phyloP scores from a whole-genome alignment of 148 eudicot species.

The Nyssa sinensis region DNA sequence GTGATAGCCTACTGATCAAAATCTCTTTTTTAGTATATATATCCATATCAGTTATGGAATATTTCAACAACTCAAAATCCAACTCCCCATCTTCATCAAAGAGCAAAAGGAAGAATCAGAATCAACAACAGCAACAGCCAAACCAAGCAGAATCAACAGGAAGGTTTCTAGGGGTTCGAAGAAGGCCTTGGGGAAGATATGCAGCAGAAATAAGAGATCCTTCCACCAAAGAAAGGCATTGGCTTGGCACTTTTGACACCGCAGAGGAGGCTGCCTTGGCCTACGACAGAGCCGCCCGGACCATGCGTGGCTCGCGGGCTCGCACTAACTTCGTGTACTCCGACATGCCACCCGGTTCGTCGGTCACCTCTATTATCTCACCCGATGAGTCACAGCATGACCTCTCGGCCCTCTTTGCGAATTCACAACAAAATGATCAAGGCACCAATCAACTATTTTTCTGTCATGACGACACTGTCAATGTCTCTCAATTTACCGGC shows the following conservation, averaged over 20 bases:
- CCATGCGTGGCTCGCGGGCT: slow-evolving; percentile 34
- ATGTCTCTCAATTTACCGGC: background rate
- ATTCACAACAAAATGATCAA: background rate
- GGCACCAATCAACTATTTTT: slow-evolving; percentile 10
- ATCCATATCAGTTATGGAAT: background rate
- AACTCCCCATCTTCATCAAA: slow-evolving; percentile 5
- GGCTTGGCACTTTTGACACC: too few species aligned
- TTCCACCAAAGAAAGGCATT: too few species aligned
- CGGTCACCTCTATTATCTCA: slow-evolving; percentile 29
- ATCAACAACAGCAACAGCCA: too few species aligned
- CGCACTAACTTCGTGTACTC: slow-evolving; percentile 42
- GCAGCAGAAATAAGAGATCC: too few species aligned
- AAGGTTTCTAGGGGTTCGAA: slow-evolving; percentile 34
- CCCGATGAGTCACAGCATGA: slow-evolving; percentile 17
- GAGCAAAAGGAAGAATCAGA: slow-evolving; percentile 1
- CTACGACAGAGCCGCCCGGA: slow-evolving; percentile 40
- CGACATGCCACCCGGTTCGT: slow-evolving; percentile 35
- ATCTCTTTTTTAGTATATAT: background rate
- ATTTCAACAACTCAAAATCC: background rate
- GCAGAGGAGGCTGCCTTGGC: slow-evolving; percentile 43
- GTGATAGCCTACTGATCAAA: too few species aligned
- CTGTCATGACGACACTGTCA: background rate
- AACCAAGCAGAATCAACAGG: background rate
- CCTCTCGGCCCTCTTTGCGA: background rate
- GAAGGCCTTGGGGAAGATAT: too few species aligned